Conservation (phyloP, 2,329 filamentous ascomycete species). For the Chaetomium sp. region DNA sequence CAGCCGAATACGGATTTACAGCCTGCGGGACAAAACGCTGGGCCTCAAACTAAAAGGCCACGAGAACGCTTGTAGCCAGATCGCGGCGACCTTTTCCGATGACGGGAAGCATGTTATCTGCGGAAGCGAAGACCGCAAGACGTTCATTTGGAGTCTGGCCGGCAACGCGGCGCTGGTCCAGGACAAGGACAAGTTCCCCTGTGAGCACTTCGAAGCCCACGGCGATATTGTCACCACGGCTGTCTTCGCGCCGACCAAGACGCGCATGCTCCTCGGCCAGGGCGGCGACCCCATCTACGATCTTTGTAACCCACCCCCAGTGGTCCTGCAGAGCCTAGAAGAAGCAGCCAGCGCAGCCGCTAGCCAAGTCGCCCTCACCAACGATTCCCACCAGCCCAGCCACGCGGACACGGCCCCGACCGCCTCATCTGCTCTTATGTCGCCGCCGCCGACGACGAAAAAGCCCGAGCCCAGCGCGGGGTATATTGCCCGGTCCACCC, state of each 20-base stretch:
- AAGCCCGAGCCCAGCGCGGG: conserved; percentile 64
- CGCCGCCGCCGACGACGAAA: conserved; percentile 19
- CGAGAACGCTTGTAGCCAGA: conserved; percentile 84
- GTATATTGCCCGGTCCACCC: conserved; percentile 68
- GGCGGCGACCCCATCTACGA: conserved; percentile 94
- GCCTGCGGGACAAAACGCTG: conserved; percentile 73
- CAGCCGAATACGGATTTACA: conserved; percentile 84
- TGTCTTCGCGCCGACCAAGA: conserved; percentile 72
- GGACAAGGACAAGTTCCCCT: conserved; percentile 73
- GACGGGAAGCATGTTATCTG: conserved; percentile 82
- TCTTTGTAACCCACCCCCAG: conserved; percentile 87
- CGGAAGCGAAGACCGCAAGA: conserved; percentile 83
- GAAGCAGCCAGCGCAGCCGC: conserved; percentile 42
- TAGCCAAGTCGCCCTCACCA: conserved; percentile 36
- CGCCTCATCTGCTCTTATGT: not conserved
- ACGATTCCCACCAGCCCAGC: conserved; percentile 29
- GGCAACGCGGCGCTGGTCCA: conserved; percentile 55
- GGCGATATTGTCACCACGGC: conserved; percentile 84
- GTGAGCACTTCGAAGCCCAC: conserved; percentile 89
- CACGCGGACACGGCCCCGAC: conserved; percentile 16
- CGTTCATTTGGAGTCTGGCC: conserved; percentile 81
- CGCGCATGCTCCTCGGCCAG: conserved; percentile 67
- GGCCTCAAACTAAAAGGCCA: conserved; percentile 89
- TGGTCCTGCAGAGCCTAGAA: conserved; percentile 69
- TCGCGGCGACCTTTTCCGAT: conserved; percentile 81